Conservation (phyloP, 371 early-diverging fungal genomes). For the Mortierella sp. region DNA sequence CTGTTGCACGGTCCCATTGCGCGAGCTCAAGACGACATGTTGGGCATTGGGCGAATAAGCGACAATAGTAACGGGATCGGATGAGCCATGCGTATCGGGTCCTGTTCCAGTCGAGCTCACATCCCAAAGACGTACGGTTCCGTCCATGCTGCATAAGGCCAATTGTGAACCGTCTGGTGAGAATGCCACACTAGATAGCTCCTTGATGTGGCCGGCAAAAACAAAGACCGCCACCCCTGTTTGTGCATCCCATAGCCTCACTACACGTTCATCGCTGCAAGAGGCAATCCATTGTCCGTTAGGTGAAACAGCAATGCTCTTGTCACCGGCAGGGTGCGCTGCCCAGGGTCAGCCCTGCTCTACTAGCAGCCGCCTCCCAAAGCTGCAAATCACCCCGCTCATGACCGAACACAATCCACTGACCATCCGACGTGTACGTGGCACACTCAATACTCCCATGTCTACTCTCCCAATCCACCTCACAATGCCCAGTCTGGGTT, state of each 20-base stretch:
- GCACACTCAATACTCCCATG: neutral
- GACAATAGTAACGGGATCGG: neutral
- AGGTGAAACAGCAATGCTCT: neutral
- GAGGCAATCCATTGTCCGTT: neutral
- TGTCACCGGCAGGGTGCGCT: neutral
- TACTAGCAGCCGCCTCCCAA: neutral
- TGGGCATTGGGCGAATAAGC: neutral
- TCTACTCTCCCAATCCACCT: neutral
- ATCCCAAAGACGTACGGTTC: neutral
- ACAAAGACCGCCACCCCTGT: neutral
- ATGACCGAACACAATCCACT: neutral
- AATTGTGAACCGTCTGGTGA: neutral
- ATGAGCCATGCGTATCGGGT: neutral
- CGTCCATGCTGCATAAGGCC: neutral
- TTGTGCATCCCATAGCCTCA: neutral
- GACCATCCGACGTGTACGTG: neutral
- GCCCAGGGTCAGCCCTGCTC: neutral
- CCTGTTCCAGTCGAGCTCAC: neutral
- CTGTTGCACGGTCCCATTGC: neutral
- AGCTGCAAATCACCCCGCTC: neutral
- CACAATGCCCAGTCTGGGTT: neutral
- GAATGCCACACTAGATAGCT: neutral
- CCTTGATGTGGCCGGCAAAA: neutral
- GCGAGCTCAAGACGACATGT: neutral
- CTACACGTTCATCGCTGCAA: neutral